A percentile compares a stretch with the other conserved stretches of the same genome.
phyloP scores from a whole-genome alignment of 352 stramenopile genomes.

The Globisporangium splendens region DNA sequence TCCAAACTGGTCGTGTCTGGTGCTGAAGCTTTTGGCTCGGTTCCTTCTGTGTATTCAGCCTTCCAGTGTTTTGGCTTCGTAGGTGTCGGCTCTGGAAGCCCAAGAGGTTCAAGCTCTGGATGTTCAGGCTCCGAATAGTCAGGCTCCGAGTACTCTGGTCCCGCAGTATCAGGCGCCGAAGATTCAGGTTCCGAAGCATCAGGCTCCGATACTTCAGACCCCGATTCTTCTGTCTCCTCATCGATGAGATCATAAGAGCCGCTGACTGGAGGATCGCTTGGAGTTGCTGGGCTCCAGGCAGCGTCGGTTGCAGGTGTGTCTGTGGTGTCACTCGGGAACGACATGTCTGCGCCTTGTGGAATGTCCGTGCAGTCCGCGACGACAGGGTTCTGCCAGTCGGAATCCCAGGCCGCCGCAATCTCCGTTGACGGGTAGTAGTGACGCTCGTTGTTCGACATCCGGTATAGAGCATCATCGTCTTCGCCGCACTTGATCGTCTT shows the following conservation, averaged over 20 bases:
- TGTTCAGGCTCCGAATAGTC: not conserved
- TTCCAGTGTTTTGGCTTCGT: too few species aligned
- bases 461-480: slow-evolving; percentile 6
- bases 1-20: not conserved
- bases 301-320: not conserved
- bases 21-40: not conserved
- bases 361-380: slow-evolving; percentile 11
- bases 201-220: not conserved
- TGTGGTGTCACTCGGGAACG: slow-evolving; percentile 1
- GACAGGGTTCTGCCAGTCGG: slow-evolving; percentile 2
- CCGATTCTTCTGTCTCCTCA: not conserved
- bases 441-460: slow-evolving; percentile 6
- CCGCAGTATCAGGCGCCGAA: not conserved
- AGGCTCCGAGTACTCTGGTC: not conserved
- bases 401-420: slow-evolving; percentile 8
- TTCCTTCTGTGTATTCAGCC: not conserved
- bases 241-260: not conserved
- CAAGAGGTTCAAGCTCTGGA: not conserved
- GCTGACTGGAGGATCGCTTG: not conserved
- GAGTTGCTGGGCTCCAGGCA: not conserved
- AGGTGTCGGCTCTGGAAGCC: too few species aligned
- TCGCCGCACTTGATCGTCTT: slow-evolving; percentile 11
- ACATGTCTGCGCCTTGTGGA: slow-evolving; percentile 6
- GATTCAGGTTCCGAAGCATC: not conserved
- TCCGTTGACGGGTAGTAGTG: slow-evolving; percentile 5